phyloP scores from a whole-genome alignment of 1,139 yeast genomes.

The Casaregolazyma suthepensis region DNA sequence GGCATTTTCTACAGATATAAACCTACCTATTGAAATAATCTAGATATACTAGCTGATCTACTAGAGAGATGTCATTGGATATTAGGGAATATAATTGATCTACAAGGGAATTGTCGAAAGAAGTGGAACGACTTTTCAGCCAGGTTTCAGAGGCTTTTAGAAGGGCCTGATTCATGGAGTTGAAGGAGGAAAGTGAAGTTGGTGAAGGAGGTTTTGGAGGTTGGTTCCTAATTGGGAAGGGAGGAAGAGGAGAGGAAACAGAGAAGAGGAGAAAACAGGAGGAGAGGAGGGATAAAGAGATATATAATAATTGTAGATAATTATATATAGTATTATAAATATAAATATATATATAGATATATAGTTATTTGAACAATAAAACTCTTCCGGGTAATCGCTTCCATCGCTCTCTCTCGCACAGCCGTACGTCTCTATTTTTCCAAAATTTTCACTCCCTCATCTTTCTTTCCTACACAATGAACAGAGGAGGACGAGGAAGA shows the following conservation, averaged over 20 bases:
- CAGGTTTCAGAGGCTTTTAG: background rate
- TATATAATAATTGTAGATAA: too few species aligned
- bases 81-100: background rate
- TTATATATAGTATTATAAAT: too few species aligned
- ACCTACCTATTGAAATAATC: conserved; percentile 5
- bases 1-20: background rate
- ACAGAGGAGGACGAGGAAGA: conserved; percentile 39
- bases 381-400: too few species aligned
- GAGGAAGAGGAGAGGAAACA: background rate
- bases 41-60: background rate
- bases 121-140: background rate
- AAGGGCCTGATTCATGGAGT: background rate
- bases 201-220: background rate
- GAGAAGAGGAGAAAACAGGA: background rate
- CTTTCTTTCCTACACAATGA: conserved; percentile 18
- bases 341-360: too few species aligned
- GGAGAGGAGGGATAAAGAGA: too few species aligned
- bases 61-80: background rate
- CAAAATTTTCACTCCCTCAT: background rate
- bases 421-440: background rate
- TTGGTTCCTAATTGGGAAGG: background rate
- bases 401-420: background rate
- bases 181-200: background rate
- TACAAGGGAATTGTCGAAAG: background rate
- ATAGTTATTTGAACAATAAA: too few species aligned